Conservation (phyloP, 306 rosid species). For the Vicia villosa region DNA sequence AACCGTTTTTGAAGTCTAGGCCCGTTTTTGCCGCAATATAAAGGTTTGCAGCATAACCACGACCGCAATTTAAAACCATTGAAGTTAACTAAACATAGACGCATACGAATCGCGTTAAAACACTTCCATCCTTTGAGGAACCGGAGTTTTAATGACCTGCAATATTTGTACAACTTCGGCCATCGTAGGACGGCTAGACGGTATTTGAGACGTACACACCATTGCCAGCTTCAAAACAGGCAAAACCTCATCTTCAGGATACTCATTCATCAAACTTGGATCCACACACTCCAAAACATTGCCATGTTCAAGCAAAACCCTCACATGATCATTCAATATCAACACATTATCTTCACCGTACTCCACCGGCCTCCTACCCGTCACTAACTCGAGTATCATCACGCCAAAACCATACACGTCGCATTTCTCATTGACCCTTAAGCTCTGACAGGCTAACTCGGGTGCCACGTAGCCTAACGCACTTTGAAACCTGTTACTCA, state of each 20-base stretch:
- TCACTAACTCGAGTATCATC: slow-evolving; percentile 76
- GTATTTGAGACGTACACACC: slow-evolving; percentile 81
- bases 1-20: no score
- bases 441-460: slow-evolving; percentile 78
- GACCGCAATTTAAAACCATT: background rate
- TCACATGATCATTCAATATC: slow-evolving; percentile 73
- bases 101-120: slow-evolving; percentile 34
- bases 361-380: slow-evolving; percentile 84
- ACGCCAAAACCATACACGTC: slow-evolving; percentile 80
- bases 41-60: background rate
- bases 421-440: slow-evolving; percentile 83
- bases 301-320: slow-evolving; percentile 71
- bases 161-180: slow-evolving; percentile 80
- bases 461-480: slow-evolving; percentile 87
- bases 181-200: slow-evolving; percentile 88
- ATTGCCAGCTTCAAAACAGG: slow-evolving; percentile 78
- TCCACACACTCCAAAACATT: slow-evolving; percentile 78
- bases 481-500: slow-evolving; percentile 70
- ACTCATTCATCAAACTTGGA: slow-evolving; percentile 56
- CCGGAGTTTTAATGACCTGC: slow-evolving; percentile 79
- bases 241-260: slow-evolving; percentile 74
- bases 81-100: slow-evolving; percentile 15
- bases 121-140: slow-evolving; percentile 68
- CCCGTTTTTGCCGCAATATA: background rate
- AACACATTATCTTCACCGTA: slow-evolving; percentile 82